These are phyloP conservation scores for Metschnikowia cubensis DNA, from an alignment of 805 yeast genomes.

Conservation along the genomic window DNA sequence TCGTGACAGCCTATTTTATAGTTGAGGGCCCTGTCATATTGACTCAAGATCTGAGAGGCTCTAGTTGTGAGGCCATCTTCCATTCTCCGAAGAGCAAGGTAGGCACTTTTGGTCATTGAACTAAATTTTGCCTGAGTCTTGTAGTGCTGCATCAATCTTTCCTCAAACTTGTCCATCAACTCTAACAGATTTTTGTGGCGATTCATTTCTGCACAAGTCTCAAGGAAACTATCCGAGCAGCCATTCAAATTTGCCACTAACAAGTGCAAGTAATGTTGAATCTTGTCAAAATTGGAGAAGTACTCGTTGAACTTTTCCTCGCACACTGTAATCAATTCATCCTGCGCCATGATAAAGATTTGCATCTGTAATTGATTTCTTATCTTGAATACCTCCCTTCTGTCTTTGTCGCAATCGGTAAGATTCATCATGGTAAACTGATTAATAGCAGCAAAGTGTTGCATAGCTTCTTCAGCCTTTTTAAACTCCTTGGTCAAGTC, in stretches of 20 bases:
- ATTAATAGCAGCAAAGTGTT: neutral
- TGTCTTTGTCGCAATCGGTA: neutral
- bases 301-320: neutral
- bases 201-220: neutral
- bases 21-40: neutral
- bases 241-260: conserved; percentile 1
- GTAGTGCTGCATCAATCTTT: neutral
- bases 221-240: neutral
- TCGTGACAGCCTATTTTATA: neutral
- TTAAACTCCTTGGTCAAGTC: neutral
- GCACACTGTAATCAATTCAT: neutral
- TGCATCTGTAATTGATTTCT: neutral
- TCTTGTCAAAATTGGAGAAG: neutral
- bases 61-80: neutral
- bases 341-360: neutral
- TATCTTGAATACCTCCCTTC: neutral
- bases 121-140: neutral
- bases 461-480: neutral
- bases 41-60: neutral
- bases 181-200: neutral
- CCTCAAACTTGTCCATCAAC: neutral
- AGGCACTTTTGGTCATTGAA: neutral
- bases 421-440: neutral
- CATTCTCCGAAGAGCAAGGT: neutral
- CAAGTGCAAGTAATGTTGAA: neutral